Conservation (phyloP, 768 basidiomycete genomes). For the Leccinum incarnatum region DNA sequence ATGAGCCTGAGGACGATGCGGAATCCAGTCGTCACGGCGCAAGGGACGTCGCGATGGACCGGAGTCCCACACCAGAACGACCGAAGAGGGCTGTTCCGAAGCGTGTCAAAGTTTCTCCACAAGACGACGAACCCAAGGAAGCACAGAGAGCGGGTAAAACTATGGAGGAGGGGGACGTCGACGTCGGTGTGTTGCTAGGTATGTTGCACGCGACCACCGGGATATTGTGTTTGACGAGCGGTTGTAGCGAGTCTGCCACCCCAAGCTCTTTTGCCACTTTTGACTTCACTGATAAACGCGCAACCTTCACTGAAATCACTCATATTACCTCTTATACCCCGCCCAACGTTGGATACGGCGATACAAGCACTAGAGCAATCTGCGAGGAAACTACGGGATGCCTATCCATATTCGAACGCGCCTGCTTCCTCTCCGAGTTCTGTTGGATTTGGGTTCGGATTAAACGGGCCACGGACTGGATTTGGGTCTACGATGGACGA, state of each 20-base stretch:
- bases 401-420: slow-evolving; percentile 75
- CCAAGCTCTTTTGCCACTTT: slow-evolving; percentile 70
- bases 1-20: slow-evolving; percentile 67
- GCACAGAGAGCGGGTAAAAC: slow-evolving; percentile 53
- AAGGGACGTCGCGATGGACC: slow-evolving; percentile 76
- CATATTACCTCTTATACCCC: slow-evolving; percentile 75
- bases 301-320: slow-evolving; percentile 71
- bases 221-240: slow-evolving; percentile 8
- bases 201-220: slow-evolving; percentile 2
- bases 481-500: slow-evolving; percentile 34
- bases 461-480: slow-evolving; percentile 17
- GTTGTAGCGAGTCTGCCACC: slow-evolving; percentile 71
- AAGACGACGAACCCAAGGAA: slow-evolving; percentile 36
- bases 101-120: slow-evolving; percentile 40
- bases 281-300: slow-evolving; percentile 62
- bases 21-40: slow-evolving; percentile 36
- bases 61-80: slow-evolving; percentile 81
- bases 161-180: slow-evolving; percentile 46
- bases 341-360: slow-evolving; percentile 78
- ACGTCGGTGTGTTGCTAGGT: slow-evolving; percentile 81
- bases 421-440: slow-evolving; percentile 35
- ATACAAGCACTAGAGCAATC: slow-evolving; percentile 64
- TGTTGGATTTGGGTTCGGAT: slow-evolving; percentile 31
- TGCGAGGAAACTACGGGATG: slow-evolving; percentile 72
- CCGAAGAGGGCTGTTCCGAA: slow-evolving; percentile 69